Evolutionary conservation across 208 protist genomes (phyloP).

Genomic region (Crithidia sp.): DNA sequence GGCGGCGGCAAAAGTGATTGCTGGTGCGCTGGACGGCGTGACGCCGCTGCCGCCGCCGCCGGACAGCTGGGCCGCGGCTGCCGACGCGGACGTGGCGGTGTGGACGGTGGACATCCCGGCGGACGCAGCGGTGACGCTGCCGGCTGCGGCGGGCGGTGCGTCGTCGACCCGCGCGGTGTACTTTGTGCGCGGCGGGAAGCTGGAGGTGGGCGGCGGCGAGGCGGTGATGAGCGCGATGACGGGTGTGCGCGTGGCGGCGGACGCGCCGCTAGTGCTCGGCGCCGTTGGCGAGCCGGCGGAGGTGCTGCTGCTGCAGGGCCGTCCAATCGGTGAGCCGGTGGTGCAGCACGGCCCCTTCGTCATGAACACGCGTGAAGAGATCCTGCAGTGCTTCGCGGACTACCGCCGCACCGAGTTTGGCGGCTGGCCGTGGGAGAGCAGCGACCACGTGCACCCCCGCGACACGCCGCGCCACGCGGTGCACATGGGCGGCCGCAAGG

Average conservation of each 20-base stretch:
- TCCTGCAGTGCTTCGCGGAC: slow-evolving; percentile 86
- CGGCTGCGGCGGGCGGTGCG: slow-evolving; percentile 26
- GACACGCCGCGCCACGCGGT: slow-evolving; percentile 46
- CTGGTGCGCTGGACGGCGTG: slow-evolving; percentile 39
- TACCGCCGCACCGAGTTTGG: slow-evolving; percentile 66
- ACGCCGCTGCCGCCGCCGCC: slow-evolving; percentile 63
- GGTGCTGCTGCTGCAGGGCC: slow-evolving; percentile 69
- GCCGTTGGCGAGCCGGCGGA: slow-evolving; percentile 30
- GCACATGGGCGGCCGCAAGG: slow-evolving; percentile 37
- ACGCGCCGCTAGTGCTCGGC: slow-evolving; percentile 28
- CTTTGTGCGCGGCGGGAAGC: slow-evolving; percentile 39
- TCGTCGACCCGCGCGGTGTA: slow-evolving; percentile 46
- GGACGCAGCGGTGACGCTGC: slow-evolving; percentile 34
- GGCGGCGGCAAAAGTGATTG: slow-evolving; percentile 27
- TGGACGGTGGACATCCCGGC: slow-evolving; percentile 47
- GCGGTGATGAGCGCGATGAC: slow-evolving; percentile 26
- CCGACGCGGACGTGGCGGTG: slow-evolving; percentile 46
- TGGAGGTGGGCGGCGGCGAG: slow-evolving; percentile 24
- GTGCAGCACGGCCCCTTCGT: slow-evolving; percentile 94
- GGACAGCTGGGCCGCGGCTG: slow-evolving; percentile 58
- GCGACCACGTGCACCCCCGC: slow-evolving; percentile 50
- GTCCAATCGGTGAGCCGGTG: slow-evolving; percentile 85
- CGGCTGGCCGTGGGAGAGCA: slow-evolving; percentile 60
- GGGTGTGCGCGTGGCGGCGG: slow-evolving; percentile 32
- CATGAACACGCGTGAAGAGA: slow-evolving; percentile 93